These are phyloP conservation scores for Linnemannia exigua DNA, from an alignment of 192 early-diverging fungal genomes.

Conservation along the genomic window DNA sequence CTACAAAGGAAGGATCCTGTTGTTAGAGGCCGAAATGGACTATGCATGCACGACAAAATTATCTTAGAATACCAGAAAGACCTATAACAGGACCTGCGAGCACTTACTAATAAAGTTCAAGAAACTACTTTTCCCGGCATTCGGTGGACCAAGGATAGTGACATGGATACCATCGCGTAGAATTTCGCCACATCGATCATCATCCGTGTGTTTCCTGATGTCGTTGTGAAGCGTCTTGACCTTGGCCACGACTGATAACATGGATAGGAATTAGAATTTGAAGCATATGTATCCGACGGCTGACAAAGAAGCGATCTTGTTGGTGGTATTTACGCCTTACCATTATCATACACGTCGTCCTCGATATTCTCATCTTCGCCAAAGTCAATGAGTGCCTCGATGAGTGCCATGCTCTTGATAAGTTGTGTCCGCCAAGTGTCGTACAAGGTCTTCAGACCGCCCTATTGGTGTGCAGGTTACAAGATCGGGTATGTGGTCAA, in stretches of 20 bases:
- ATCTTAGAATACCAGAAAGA: background rate
- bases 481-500: background rate
- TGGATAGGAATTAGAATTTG: background rate
- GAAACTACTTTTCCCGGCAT: conserved; percentile 84
- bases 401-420: conserved; percentile 69
- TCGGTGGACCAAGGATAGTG: conserved; percentile 81
- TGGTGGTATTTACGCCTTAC: conserved; percentile 18
- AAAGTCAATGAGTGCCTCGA: conserved; percentile 85
- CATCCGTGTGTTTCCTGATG: conserved; percentile 69
- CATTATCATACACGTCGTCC: conserved; percentile 71
- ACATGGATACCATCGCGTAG: conserved; percentile 78
- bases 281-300: no score
- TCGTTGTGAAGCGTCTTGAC: conserved; percentile 17
- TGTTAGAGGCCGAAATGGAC: background rate
- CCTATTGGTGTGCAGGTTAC: conserved; percentile 36
- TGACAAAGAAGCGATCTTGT: background rate
- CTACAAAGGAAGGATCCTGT: conserved; percentile 38
- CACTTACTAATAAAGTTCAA: conserved; percentile 73
- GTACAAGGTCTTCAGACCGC: conserved; percentile 72
- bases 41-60: background rate
- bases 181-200: conserved; percentile 79
- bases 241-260: conserved; percentile 18
- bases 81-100: background rate
- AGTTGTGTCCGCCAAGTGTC: conserved; percentile 73
- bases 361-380: conserved; percentile 87